Conservation (phyloP, 1,284 basidiomycete genomes). For the Thecaphora thlaspeos region DNA sequence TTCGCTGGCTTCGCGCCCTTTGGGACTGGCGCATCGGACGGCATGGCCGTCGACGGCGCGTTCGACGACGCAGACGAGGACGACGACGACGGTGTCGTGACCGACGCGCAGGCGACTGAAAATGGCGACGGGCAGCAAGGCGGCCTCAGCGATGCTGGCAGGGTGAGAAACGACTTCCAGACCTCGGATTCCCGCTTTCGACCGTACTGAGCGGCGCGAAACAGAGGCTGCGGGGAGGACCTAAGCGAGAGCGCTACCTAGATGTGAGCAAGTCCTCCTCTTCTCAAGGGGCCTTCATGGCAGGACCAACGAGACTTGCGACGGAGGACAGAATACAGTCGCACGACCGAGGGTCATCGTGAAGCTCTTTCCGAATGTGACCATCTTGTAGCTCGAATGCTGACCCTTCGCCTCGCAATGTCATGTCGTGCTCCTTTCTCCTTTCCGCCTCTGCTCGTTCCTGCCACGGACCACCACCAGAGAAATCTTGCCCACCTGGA, state of each 20-base stretch:
- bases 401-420: background rate
- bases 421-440: conserved; percentile 1
- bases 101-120: conserved; percentile 3
- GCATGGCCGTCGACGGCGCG: conserved; percentile 61
- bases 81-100: conserved; percentile 3
- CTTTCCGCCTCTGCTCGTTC: no score
- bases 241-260: background rate
- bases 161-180: conserved; percentile 88
- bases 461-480: conserved; percentile 2
- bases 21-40: conserved; percentile 27
- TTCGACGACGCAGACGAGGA: conserved; percentile 63
- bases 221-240: background rate
- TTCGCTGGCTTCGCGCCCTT: conserved; percentile 52
- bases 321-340: no score
- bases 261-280: no score
- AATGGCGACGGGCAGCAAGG: conserved; percentile 43
- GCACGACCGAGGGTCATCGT: no score
- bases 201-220: conserved; percentile 68
- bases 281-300: no score
- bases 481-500: background rate
- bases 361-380: no score
- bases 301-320: no score
- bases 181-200: conserved; percentile 72
- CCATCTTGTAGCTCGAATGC: background rate
- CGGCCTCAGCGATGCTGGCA: conserved; percentile 73